These are phyloP conservation scores for Myxozyma kluyveri DNA, from an alignment of 805 yeast genomes.

Conservation along the genomic window DNA sequence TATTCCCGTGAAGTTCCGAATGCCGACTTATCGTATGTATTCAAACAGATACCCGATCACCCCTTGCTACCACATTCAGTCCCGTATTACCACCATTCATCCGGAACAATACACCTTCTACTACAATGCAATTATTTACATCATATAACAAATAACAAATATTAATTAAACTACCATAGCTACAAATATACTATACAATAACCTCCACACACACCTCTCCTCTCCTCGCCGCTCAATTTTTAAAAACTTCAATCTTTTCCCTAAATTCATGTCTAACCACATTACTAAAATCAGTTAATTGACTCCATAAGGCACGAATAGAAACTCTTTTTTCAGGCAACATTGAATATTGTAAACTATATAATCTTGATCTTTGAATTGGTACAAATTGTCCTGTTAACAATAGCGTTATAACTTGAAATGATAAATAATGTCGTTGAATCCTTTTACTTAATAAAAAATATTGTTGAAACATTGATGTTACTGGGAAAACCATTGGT, in stretches of 20 bases:
- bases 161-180: too few species aligned
- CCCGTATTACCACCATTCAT: too few species aligned
- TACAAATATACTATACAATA: too few species aligned
- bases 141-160: too few species aligned
- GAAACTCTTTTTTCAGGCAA: conserved; percentile 46
- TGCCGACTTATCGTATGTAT: too few species aligned
- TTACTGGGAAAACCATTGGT: conserved; percentile 48
- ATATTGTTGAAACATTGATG: conserved; percentile 51
- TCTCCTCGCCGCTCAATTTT: too few species aligned
- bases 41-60: too few species aligned
- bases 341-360: conserved; percentile 52
- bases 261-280: conserved; percentile 9
- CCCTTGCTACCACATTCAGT: too few species aligned
- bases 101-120: too few species aligned
- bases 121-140: too few species aligned
- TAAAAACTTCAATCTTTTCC: conserved; percentile 9
- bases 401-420: conserved; percentile 42
- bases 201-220: too few species aligned
- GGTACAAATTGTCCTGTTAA: conserved; percentile 48
- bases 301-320: conserved; percentile 27
- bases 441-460: conserved; percentile 43
- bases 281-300: conserved; percentile 8
- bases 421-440: conserved; percentile 45
- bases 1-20: too few species aligned
- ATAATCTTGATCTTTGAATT: conserved; percentile 50